Conservation (phyloP, 192 early-diverging fungal species). For the Rhizoclosmatium globosum region DNA sequence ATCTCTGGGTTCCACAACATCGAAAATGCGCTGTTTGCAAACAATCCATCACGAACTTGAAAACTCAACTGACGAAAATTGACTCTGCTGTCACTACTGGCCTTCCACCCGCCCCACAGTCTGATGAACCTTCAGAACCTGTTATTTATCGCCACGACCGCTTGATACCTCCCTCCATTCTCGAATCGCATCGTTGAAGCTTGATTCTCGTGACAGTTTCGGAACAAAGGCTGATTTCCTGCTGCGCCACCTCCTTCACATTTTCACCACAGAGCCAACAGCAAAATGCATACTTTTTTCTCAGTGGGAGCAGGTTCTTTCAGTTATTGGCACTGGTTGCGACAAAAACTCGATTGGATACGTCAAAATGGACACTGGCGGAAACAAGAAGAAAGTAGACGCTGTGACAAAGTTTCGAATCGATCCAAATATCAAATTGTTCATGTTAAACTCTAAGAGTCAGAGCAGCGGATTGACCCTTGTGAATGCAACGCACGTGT, state of each 20-base stretch:
- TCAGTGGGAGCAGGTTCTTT: constrained; percentile 61
- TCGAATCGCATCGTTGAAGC: constrained; percentile 17
- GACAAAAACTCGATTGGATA: constrained; percentile 47
- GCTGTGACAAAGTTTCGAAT: constrained; percentile 42
- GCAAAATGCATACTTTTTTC: constrained; percentile 61
- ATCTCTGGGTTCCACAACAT: constrained; percentile 46
- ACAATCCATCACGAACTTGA: constrained; percentile 10
- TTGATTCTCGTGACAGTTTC: constrained; percentile 44
- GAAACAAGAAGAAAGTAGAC: constrained; percentile 34
- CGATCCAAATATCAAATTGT: constrained; percentile 42
- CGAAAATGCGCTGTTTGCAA: constrained; percentile 56
- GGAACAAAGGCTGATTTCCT: constrained; percentile 63
- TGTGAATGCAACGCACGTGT: constrained; percentile 59
- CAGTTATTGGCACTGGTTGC: constrained; percentile 48
- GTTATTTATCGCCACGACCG: background rate
- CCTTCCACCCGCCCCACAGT: too few species aligned
- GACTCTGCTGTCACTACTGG: too few species aligned
- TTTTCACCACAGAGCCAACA: constrained; percentile 40
- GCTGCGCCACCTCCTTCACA: constrained; percentile 50
- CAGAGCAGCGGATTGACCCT: constrained; percentile 63
- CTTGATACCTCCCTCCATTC: background rate
- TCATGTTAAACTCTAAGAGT: constrained; percentile 60
- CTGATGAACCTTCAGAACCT: background rate
- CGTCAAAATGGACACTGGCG: constrained; percentile 31
- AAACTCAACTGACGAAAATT: constrained; percentile 26